Base-by-base conservation (phyloP, 2,329 filamentous ascomycete species). In the Colletotrichum agaves region DNA sequence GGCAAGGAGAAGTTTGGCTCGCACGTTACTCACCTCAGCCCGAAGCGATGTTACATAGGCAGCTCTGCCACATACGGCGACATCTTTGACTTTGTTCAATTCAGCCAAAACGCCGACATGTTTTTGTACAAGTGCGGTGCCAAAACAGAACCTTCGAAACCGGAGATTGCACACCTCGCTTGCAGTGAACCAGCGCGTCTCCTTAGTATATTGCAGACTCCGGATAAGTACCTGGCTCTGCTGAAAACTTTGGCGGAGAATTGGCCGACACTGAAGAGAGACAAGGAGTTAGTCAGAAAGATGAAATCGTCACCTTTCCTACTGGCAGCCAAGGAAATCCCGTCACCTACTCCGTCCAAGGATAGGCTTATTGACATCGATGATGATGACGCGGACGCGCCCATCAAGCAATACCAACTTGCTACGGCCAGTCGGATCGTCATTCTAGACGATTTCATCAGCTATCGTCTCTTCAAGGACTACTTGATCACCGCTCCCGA, bases 81-180 rank as follows among this genome's bases (percentile, higher is more conserved):
- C 35, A 97, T 99, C 35, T 97, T 99, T 72, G 94, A 98, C 76
- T 99, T 98, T 78, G 94, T 98, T 13, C 93, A 98, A 76, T 99
- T 98, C 80, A 94, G 95, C 0, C 82, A 85, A 37, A 90, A 95
- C 75, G 95, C 93, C 2, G 98, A 98, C 74, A 84, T 91, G 0
- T 99, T 99, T 74, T 81, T 99, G 17, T 88, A 94, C 73, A 92
- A 93, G 70, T 93, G 94, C 71, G 96, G 96, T 10, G 95, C 94
- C 3, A 98, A 97, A 78, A 90, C 88, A 70, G 95, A 99, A 78
- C 96, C 96, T 4, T 97, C 91, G 3, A 96, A 93, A 73, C 78
- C 88, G 3, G 96, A 99, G 77, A 88, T 99, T 72, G 95, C 94
- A 4, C 85, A 88, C 43, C 89, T 97, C 78, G 86, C 96, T n/a